Evolutionary conservation across 257 asterid species (phyloP).

Genomic region (Pogostemon cablin): DNA sequence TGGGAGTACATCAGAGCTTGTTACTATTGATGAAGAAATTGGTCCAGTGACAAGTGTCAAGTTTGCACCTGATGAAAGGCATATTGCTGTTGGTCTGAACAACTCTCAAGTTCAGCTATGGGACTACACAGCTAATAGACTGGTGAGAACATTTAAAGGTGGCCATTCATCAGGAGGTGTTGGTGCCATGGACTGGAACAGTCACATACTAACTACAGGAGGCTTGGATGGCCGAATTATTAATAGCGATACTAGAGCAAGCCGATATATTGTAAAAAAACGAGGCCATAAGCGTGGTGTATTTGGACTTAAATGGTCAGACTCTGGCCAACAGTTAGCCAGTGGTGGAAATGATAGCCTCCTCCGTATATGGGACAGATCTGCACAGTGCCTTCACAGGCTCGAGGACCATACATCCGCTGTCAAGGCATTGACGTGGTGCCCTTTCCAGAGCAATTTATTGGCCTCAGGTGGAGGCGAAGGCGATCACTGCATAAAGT

Average conservation of each 20-base stretch:
- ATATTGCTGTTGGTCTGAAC: slow-evolving; percentile 79
- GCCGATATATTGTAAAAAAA: slow-evolving; percentile 66
- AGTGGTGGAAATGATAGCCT: slow-evolving; percentile 94
- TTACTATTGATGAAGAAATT: slow-evolving; percentile 90
- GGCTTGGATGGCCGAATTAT: slow-evolving; percentile 89
- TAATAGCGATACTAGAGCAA: slow-evolving; percentile 80
- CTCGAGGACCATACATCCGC: slow-evolving; percentile 92
- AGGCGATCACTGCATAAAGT: slow-evolving; percentile 74
- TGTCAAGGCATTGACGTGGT: slow-evolving; percentile 97
- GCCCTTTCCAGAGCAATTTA: slow-evolving; percentile 86
- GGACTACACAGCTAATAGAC: slow-evolving; percentile 77
- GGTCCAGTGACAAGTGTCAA: slow-evolving; percentile 87
- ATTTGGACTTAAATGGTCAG: slow-evolving; percentile 92
- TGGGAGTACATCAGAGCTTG: slow-evolving; percentile 78
- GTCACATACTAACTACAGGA: slow-evolving; percentile 82
- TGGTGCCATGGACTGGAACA: slow-evolving; percentile 92
- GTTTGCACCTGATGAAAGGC: slow-evolving; percentile 95
- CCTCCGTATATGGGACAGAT: slow-evolving; percentile 92
- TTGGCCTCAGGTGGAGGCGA: slow-evolving; percentile 95
- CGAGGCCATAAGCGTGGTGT: slow-evolving; percentile 88
- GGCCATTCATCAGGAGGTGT: slow-evolving; percentile 67
- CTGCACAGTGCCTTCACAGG: slow-evolving; percentile 84
- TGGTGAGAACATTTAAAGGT: slow-evolving; percentile 81
- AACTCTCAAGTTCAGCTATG: slow-evolving; percentile 90
- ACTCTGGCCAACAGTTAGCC: slow-evolving; percentile 90